phyloP scores from a whole-genome alignment of 306 rosid genomes.

The Prunus campanulata region DNA sequence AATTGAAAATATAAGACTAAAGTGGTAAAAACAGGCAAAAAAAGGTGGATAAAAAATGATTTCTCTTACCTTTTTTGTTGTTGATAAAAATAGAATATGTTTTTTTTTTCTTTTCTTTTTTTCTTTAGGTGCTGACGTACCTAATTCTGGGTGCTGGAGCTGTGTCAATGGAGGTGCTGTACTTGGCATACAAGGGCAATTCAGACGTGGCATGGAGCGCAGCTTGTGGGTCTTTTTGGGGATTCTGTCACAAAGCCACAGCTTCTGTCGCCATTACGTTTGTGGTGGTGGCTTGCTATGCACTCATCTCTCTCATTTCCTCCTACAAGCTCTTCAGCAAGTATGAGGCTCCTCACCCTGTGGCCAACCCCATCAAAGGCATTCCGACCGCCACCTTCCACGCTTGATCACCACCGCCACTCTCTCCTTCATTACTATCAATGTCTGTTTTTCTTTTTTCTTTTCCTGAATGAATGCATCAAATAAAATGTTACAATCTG shows the following conservation, averaged over 20 bases:
- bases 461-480: too few species aligned
- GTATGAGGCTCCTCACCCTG: conserved; percentile 46
- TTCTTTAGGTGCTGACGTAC: conserved; percentile 57
- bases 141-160: conserved; percentile 68
- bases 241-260: conserved; percentile 63
- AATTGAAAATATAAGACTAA: too few species aligned
- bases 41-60: too few species aligned
- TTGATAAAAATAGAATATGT: too few species aligned
- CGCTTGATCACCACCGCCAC: conserved; percentile 13
- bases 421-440: neutral
- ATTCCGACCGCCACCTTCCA: conserved; percentile 44
- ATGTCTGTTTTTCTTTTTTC: neutral
- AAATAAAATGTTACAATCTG: too few species aligned
- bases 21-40: too few species aligned
- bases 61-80: too few species aligned
- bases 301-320: conserved; percentile 61
- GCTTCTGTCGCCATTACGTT: conserved; percentile 58
- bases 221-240: conserved; percentile 58
- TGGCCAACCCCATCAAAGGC: conserved; percentile 23
- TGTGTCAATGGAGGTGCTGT: conserved; percentile 60
- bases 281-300: conserved; percentile 51
- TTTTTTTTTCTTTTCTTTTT: too few species aligned
- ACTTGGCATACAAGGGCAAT: conserved; percentile 72
- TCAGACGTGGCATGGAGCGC: conserved; percentile 55
- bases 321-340: conserved; percentile 79